Evolutionary conservation across 331 rosid genomes (phyloP), one percentile per base, ranked within the genome.

Genomic region (Cydonia oblonga): DNA sequence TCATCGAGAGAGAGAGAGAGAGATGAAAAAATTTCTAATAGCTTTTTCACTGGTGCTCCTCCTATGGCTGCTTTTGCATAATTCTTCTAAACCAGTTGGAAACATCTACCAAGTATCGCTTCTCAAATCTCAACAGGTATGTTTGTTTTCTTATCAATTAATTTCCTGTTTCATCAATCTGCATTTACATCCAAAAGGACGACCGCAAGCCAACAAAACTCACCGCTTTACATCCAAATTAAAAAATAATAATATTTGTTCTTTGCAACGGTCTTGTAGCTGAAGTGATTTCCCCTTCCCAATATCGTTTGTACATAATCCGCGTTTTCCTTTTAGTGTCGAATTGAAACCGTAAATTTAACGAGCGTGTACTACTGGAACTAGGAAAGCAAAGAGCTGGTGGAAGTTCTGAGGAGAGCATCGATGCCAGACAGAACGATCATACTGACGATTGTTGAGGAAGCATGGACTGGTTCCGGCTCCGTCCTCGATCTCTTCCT

Each of bases 401-500:
- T 25, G 32, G 66, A 74, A 76, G 80, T 78, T 20, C 69, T 84
- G 81, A 84, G 65, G 33, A 82, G 73, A 56, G 81, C 84, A 8
- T 13, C 81, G 19, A 82, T 81, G 87, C 13, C 74, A 4, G 83
- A 82, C 72, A 86, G 81, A 72, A 82, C 79, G 25, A 75, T 86
- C 46, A 68, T 88, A 22, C 35, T 88, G 60, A 88, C 90, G 33
- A 82, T 82, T 77, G 78, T 88, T 53, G 80, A 81, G 60, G 82
- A 82, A 77, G 68, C 82, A 74, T 51, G 79, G 85, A 82, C 90
- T 56, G 81, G 75, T 6, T 80, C 85, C 5, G 88, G 86, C 66
- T 86, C 93, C 20, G 28, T 88, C 58, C 81, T 88, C 44, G 87
- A 82, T 5, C 58, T 86, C 75, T 86, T 88, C 76, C 83, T 88